Evolutionary conservation across 805 yeast species (phyloP), one percentile per base, ranked within the genome.

Genomic region (Candida mattraensis): DNA sequence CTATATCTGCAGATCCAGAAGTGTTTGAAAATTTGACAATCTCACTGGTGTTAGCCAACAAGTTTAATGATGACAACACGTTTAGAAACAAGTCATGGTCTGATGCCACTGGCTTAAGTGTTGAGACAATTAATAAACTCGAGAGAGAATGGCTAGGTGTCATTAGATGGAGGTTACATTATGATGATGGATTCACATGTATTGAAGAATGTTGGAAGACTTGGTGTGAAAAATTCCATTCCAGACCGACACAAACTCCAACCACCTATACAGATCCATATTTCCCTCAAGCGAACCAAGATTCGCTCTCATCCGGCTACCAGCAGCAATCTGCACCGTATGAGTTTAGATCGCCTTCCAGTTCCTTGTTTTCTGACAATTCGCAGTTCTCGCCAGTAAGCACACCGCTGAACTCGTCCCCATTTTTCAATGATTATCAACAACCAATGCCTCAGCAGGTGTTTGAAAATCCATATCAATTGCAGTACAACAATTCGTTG

Each of bases 71-170:
- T 63, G 99, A 91, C 66, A 88, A 91, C 64, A 91, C 97, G 18
- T 91, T 91, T 58, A 87, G 95, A 42, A 91, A 91, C 65, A 81
- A 80, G 54, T 87, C 96, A 6, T 91, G 99, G 99, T 76, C 87
- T 26, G 88, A 87, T 44, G 98, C 97, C n/a, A 85, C 96, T 5
- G 94, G 94, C 13, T 72, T 91, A 44, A 62, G 76, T 5, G 69
- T 86, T 30, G 54, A 54, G 2, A 61, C 72, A 22, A 70, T 91
- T 44, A 87, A 89, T 53, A 52, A 57, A 12, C 64, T 77, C 42
- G 99, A 91, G 66, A 74, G 74, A 35, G 67, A 65, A 28, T 91
- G 66, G 66, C 42, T 61, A 10, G 24, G 29, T 13, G 42, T 37
- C 11, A 49, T 62, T 21, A 48, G 48, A 20, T 61, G 64, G 60